Evolutionary conservation across 148 eudicot genomes (phyloP).

Genomic region (Chenopodium album): DNA sequence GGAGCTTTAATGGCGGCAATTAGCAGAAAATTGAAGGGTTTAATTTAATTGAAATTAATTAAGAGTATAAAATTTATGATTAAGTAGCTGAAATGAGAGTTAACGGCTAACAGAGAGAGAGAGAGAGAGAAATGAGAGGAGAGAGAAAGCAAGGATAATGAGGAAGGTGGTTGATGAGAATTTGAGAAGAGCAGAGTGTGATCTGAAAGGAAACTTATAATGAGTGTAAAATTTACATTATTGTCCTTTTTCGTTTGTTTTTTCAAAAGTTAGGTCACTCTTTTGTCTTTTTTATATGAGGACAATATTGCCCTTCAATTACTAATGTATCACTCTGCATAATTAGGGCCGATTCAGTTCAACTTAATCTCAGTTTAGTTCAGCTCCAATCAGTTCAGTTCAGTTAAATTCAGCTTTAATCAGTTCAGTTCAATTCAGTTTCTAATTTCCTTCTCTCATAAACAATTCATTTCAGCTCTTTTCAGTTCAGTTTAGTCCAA

Average conservation of each 20-base stretch:
- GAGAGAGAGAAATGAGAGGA: no score
- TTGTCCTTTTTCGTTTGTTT: slow-evolving; percentile 35
- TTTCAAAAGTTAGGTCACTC: slow-evolving; percentile 26
- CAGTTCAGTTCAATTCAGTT: no score
- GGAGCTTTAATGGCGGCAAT: slow-evolving; percentile 10
- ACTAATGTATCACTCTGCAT: no score
- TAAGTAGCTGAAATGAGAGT: neutral
- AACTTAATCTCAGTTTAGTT: no score
- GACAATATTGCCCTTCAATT: slow-evolving; percentile 40
- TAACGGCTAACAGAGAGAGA: neutral
- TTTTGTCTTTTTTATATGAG: neutral
- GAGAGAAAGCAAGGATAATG: neutral
- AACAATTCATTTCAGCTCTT: no score
- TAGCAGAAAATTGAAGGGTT: neutral
- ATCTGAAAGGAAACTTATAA: neutral
- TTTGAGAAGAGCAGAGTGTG: neutral
- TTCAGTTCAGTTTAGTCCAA: no score
- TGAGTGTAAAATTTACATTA: slow-evolving; percentile 28
- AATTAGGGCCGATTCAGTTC: no score
- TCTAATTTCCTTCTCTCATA: no score
- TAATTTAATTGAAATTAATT: neutral
- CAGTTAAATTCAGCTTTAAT: no score
- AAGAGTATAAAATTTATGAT: neutral
- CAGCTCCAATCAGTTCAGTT: no score
- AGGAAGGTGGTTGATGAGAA: neutral